These are phyloP conservation scores for Piromyces sp. DNA, from an alignment of 192 early-diverging fungal species.

Conservation along the genomic window DNA sequence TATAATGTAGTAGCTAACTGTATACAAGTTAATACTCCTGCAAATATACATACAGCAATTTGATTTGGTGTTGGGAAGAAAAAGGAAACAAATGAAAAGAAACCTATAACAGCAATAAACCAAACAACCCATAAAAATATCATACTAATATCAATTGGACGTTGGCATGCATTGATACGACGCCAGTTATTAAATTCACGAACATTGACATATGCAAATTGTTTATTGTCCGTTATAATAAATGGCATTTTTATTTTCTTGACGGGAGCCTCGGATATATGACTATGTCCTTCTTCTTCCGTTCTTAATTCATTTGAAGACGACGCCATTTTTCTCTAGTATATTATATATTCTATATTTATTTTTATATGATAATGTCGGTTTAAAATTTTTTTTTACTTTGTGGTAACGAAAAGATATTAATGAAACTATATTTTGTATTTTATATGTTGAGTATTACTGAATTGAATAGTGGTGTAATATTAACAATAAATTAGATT, in stretches of 20 bases:
- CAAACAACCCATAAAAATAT: constrained; percentile 11
- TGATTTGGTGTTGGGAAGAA: constrained; percentile 1
- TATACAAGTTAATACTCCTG: constrained; percentile 1
- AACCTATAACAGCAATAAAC: constrained; percentile 13
- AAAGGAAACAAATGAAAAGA: constrained; percentile 8
- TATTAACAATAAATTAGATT: no score
- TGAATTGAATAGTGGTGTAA: no score
- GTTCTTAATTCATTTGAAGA: background rate
- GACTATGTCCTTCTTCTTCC: background rate
- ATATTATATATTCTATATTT: no score
- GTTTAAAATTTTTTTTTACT: no score
- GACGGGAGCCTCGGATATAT: background rate
- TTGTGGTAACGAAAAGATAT: no score
- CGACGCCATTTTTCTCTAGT: background rate
- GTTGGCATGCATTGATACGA: background rate
- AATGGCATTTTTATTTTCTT: background rate
- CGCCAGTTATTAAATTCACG: background rate
- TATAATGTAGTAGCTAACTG: constrained; percentile 11
- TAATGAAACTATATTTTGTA: no score
- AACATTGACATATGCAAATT: background rate
- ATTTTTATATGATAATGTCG: no score
- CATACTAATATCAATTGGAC: constrained; percentile 2
- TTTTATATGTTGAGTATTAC: no score
- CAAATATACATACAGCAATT: constrained; percentile 2
- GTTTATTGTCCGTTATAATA: background rate